These are phyloP conservation scores for Alternaria longipes DNA, from an alignment of 2,329 filamentous ascomycete genomes.

Conservation along the genomic window DNA sequence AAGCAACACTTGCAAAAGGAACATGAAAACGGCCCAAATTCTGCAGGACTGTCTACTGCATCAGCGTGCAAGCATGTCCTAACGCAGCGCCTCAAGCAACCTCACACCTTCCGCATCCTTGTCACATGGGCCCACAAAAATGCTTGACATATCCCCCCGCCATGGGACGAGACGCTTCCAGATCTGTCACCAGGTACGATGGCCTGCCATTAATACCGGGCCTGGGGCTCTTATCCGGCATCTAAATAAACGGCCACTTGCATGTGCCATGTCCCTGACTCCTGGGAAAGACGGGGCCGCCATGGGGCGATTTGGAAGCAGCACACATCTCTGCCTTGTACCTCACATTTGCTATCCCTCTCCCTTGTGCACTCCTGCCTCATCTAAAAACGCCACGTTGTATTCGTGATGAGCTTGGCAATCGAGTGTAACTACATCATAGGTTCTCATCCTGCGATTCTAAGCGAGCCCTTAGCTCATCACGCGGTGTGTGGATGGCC, in stretches of 20 bases:
- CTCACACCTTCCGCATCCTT: slow-evolving; percentile 28
- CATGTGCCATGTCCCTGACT: not conserved
- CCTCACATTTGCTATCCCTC: not conserved
- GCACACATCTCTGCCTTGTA: not conserved
- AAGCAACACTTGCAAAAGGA: not conserved
- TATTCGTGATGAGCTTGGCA: slow-evolving; percentile 13
- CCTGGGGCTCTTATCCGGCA: slow-evolving; percentile 4
- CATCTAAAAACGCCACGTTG: slow-evolving; percentile 2
- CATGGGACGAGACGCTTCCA: slow-evolving; percentile 29
- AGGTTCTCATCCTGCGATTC: slow-evolving; percentile 17
- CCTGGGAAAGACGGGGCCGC: not conserved
- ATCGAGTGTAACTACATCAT: slow-evolving; percentile 26
- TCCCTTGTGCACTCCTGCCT: slow-evolving; percentile 1
- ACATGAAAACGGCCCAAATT: not conserved
- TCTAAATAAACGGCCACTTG: slow-evolving; percentile 8
- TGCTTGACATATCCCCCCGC: slow-evolving; percentile 28
- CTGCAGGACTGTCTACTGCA: not conserved
- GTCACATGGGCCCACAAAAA: slow-evolving; percentile 23
- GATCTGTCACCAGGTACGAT: slow-evolving; percentile 23
- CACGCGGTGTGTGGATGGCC: slow-evolving; percentile 17
- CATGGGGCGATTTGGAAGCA: not conserved
- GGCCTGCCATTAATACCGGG: slow-evolving; percentile 15
- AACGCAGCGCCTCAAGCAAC: slow-evolving; percentile 19
- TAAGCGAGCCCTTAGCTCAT: slow-evolving; percentile 32
- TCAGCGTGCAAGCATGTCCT: slow-evolving; percentile 20